These are phyloP conservation scores for Colletotrichum brevisporum DNA, from an alignment of 2,329 filamentous ascomycete species.

Conservation along the genomic window DNA sequence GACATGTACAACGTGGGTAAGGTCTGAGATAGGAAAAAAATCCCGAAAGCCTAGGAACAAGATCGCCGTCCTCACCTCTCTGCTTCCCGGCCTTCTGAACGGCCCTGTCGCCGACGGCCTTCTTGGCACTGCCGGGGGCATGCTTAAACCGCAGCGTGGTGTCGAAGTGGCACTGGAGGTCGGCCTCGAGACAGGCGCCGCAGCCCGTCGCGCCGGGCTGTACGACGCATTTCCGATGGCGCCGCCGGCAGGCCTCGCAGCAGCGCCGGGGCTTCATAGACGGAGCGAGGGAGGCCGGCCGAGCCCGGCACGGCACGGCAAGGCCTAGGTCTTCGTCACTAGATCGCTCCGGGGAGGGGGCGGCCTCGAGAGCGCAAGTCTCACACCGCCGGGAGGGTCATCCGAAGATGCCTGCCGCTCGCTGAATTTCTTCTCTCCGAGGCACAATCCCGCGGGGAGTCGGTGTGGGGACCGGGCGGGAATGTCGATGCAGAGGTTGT, in stretches of 20 bases:
- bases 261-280: constrained; percentile 36
- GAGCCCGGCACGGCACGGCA: too few relatives aligned
- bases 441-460: not conserved
- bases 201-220: constrained; percentile 31
- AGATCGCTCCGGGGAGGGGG: too few relatives aligned
- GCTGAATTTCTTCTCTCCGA: too few relatives aligned
- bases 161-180: constrained; percentile 33
- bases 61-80: constrained; percentile 22
- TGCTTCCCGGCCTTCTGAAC: constrained; percentile 10
- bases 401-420: too few relatives aligned
- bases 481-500: not conserved
- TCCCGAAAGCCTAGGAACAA: constrained; percentile 1
- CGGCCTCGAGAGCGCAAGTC: too few relatives aligned
- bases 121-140: constrained; percentile 26
- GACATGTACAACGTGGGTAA: too few relatives aligned
- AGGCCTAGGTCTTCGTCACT: too few relatives aligned
- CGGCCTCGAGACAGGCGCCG: constrained; percentile 31
- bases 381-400: too few relatives aligned
- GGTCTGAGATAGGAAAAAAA: not conserved
- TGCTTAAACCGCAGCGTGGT: constrained; percentile 33
- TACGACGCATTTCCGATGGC: constrained; percentile 35
- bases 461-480: not conserved
- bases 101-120: constrained; percentile 4
- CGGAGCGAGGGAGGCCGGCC: not conserved
- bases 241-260: constrained; percentile 35